Base-by-base conservation (phyloP, 352 stramenopile genomes). In the Phytophthora melonis region DNA sequence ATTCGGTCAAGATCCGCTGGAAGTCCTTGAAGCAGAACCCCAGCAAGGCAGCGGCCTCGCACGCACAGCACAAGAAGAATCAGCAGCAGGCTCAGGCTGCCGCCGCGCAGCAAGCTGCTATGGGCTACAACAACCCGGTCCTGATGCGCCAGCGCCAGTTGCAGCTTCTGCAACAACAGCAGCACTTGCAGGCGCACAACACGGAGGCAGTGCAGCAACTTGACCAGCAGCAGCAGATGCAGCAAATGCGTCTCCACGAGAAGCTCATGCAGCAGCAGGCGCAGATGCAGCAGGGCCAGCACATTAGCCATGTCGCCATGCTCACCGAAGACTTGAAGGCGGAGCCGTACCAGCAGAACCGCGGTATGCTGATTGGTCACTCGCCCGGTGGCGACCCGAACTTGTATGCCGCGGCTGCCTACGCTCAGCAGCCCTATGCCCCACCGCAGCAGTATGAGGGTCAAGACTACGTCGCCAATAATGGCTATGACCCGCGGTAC, bases 1-100 rank as follows among this genome's bases (percentile, higher is more conserved):
- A 98, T 72, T 95, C 94, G n/a, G 93, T 98, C 23, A 98, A 98
- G 78, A 98, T 98, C 61, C 84, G 92, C 13, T 98, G 89, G 89
- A 97, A 96, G 63, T 94, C 87, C 53, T 72, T 96, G 21, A 93
- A 96, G 80, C 89, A 96, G 63, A 96, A 96, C 69, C 89, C 89
- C 8, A 86, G 82, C 25, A 94, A 94, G 64, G 89, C 89, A 2
- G 87, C 87, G 8, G 86, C 86, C 8, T 90, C 88, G 3, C 85
- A 95, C 58, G 86, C 86, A 18, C 87, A 94, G 58, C 81, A 91
- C 61, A 93, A 92, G 69, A 92, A 93, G 70, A 90, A 89, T 25
- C 84, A 92, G 63, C 88, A 93, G 39, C 81, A 90, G 59, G 81
- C 81, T 60, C 57, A 83, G 77, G 56, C 72, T 66, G 68, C 74